Evolutionary conservation across 768 basidiomycete species (phyloP), one percentile per base, ranked within the genome.

Genomic region (Rhodotorula graminis): DNA sequence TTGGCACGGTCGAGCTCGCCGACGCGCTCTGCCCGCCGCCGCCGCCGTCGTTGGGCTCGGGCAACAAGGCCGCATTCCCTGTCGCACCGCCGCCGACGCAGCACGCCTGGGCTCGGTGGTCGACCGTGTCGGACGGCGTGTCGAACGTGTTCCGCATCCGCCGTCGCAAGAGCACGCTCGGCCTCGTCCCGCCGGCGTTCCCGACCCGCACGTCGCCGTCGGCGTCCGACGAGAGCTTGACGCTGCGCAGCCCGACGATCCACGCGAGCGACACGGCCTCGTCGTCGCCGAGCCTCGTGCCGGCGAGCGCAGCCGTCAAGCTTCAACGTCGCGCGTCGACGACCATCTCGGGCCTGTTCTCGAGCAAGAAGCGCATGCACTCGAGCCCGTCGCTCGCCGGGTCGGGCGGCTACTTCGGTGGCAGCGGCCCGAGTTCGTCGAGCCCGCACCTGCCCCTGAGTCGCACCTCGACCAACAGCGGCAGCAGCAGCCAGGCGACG

Each of bases 91-190:
- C 29, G 0, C 7, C 46, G 12, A 31, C 44, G 11, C 16, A 44
- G n/a, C 42, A 29, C 27, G 23, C 15, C 15, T 37, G 40, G 47
- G 56, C 56, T 9, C 31, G 29, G 12, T 56, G 47, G 25, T 46
- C 21, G 46, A 49, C 4, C 62, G 49, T 74, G 40, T 25, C 55
- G 23, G 73, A 71, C 21, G 69, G 66, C 31, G 44, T 74, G 31
- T 61, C 73, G 27, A 61, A 11, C 66, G 63, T 65, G n/a, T 71
- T 74, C 63, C 61, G 66, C n/a, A 47, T 74, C n/a, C 67, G 60
- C 31, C 69, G 73, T 11, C 73, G 73, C 62, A 65, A 62, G 47
- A 65, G 62, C 40, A 64, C 65, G 27, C 66, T 74, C 62, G 69
- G 73, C 12, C 58, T 74, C 27, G 64, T 64, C 33, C 65, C 65